phyloP scores from a whole-genome alignment of 1,284 basidiomycete species.

The Phenoliferia sp. region DNA sequence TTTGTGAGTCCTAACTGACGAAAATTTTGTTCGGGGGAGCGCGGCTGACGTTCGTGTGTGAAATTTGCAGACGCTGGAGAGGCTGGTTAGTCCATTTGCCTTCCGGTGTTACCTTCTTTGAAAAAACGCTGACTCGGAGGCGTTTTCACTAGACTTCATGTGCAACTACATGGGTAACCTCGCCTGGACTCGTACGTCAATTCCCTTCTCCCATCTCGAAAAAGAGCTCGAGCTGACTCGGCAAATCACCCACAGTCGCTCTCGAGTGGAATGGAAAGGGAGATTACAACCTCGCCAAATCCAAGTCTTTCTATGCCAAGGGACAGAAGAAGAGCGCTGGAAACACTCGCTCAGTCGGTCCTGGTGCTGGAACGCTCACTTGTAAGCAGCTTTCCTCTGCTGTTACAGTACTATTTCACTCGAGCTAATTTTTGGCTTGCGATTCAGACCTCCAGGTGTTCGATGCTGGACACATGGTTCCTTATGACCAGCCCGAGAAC shows the following conservation, averaged over 20 bases:
- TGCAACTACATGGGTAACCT: constrained; percentile 44
- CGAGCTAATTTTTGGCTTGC: background rate
- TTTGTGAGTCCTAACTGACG: no score
- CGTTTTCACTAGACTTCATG: constrained; percentile 56
- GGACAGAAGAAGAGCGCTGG: constrained; percentile 15
- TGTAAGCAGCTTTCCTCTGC: background rate
- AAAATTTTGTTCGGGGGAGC: no score
- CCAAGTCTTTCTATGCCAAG: constrained; percentile 1
- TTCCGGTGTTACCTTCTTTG: background rate
- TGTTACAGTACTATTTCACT: background rate
- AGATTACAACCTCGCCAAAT: constrained; percentile 16
- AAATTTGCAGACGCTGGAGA: constrained; percentile 1
- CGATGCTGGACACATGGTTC: constrained; percentile 47
- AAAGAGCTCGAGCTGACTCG: no score
- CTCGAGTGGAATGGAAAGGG: constrained; percentile 24
- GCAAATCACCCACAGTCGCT: no score
- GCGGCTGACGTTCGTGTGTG: no score
- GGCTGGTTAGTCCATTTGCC: constrained; percentile 57
- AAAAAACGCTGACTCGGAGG: background rate
- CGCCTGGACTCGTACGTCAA: constrained; percentile 29
- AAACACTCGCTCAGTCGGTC: constrained; percentile 11
- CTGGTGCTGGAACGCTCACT: constrained; percentile 18
- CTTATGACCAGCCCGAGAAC: constrained; percentile 73
- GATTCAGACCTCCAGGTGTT: constrained; percentile 4
- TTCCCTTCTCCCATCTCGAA: no score